Evolutionary conservation across 805 yeast genomes (phyloP), one percentile per base, ranked within the genome.

Genomic region (Starmerella floricola): DNA sequence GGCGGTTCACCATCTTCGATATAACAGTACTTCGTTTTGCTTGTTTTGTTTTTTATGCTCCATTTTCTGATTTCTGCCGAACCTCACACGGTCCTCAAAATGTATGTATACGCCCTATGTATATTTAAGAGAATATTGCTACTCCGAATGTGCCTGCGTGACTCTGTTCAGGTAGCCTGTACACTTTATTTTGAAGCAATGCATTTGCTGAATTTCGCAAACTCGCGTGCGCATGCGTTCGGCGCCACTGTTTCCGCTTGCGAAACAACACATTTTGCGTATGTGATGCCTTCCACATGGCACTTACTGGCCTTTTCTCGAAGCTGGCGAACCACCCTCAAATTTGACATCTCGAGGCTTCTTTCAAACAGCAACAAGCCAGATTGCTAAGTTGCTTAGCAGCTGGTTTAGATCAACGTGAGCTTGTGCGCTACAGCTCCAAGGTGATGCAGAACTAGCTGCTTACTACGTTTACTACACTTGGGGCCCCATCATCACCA

Each of bases 161-260:
- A n/a, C n/a, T n/a, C n/a, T n/a, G n/a, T n/a, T 23, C 27, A 6
- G 8, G 6, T 30, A 8, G 32, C 12, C 4, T 18, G 6, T 19
- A 3, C 11, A 17, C 19, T n/a, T 41, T 20, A 41, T 35, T 41
- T 41, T 5, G 34, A 40, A 8, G 29, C 29, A 20, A 49, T 36
- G 36, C 56, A 52, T 31, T 48, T 34, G 23, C 40, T 45, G 18
- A 52, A 36, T 19, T 38, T 45, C 1, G 37, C 17, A 29, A 52
- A 52, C 40, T 52, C 55, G n/a, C 33, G 31, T 10, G 55, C 53
- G 33, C 56, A 52, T 1, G 49, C 45, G 15, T 42, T 42, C 3
- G 44, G 46, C 1, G 44, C n/a, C 23, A 52, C 44, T 3, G 45
- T 30, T 21, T 52, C 52, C 1, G 56, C 54, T 11, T 51, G 47